phyloP scores from a whole-genome alignment of 169 alveolate genomes.

The Eimeria maxima region DNA sequence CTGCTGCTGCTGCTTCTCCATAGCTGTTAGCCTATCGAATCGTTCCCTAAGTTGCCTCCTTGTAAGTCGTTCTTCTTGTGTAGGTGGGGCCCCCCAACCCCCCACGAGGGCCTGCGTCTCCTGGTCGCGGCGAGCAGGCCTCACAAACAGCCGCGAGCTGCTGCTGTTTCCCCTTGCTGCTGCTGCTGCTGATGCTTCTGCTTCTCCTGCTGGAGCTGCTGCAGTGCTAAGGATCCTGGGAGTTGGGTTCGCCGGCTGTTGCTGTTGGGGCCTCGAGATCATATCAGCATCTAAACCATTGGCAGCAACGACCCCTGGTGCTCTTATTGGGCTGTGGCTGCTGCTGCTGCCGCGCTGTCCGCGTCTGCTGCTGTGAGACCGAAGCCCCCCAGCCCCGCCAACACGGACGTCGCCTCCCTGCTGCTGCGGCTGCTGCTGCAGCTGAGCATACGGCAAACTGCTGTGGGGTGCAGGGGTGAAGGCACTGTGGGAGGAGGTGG shows the following conservation, averaged over 20 bases:
- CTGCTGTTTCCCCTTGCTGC: too few relatives aligned
- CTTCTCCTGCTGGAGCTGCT: neutral
- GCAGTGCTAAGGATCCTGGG: neutral
- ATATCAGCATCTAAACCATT: neutral
- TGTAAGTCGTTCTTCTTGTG: neutral
- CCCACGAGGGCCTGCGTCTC: slow-evolving; percentile 62
- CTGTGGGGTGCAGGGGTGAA: neutral
- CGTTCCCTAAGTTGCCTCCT: neutral
- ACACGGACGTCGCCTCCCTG: neutral
- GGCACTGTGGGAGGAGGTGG: neutral
- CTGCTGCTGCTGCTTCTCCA: slow-evolving; percentile 40
- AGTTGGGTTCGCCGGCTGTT: neutral
- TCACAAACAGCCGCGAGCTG: neutral
- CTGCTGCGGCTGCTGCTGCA: neutral
- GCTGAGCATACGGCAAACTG: neutral
- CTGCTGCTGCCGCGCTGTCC: neutral
- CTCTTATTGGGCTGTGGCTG: too few relatives aligned
- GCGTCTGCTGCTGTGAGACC: neutral
- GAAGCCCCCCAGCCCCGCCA: neutral
- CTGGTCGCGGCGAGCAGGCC: slow-evolving; percentile 22
- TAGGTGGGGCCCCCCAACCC: neutral
- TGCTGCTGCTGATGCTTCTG: too few relatives aligned
- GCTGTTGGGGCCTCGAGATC: too few relatives aligned
- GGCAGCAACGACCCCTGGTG: neutral
- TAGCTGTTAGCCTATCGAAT: neutral